These are phyloP conservation scores for Madurella mycetomatis DNA, from an alignment of 2,329 filamentous ascomycete genomes.

Conservation along the genomic window DNA sequence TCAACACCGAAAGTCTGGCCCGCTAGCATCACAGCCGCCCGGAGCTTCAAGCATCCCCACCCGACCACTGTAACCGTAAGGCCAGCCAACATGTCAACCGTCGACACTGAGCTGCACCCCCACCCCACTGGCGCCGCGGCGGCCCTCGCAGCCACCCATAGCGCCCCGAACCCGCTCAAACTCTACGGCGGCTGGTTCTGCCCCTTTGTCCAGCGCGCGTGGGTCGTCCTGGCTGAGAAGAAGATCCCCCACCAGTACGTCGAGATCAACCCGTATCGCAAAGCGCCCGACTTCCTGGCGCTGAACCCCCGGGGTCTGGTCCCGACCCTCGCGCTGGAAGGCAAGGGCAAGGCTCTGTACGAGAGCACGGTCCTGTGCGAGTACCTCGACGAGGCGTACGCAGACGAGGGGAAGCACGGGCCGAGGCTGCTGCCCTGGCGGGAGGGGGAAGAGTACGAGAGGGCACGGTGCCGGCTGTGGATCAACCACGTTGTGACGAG, in stretches of 20 bases:
- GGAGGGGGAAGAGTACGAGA: constrained; percentile 47
- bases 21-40: no score
- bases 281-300: constrained; percentile 60
- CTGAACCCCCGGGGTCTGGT: constrained; percentile 74
- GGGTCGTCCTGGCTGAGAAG: constrained; percentile 72
- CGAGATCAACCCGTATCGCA: constrained; percentile 75
- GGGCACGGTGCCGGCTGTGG: constrained; percentile 66
- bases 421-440: constrained; percentile 50
- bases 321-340: constrained; percentile 58
- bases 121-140: constrained; percentile 48
- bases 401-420: constrained; percentile 38
- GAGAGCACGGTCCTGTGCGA: constrained; percentile 71
- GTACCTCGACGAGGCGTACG: constrained; percentile 69
- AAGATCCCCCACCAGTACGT: constrained; percentile 69
- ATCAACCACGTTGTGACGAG: constrained; percentile 65
- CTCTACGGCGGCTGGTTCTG: constrained; percentile 75
- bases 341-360: constrained; percentile 51
- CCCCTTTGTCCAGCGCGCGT: constrained; percentile 64
- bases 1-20: no score
- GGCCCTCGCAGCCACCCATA: constrained; percentile 42
- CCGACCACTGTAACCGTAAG: not conserved
- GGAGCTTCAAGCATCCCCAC: not conserved
- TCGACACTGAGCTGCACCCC: constrained; percentile 46
- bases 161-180: constrained; percentile 50
- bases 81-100: constrained; percentile 34